Evolutionary conservation across 164 flowering plant species (phyloP), one percentile per base, ranked within the genome.

Genomic region (Vitis riparia): DNA sequence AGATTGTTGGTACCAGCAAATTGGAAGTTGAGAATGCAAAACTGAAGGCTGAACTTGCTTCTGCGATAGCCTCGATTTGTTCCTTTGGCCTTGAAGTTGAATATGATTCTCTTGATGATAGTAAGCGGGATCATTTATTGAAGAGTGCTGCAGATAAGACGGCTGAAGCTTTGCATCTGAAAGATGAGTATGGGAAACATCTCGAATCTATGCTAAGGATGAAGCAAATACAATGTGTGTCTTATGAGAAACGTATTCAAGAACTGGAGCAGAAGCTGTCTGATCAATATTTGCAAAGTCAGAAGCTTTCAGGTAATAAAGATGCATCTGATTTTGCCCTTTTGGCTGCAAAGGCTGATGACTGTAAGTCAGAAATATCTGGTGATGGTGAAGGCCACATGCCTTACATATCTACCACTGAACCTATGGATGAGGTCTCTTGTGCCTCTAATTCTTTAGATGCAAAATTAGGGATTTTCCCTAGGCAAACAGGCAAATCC

Each of bases 1-100:
- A 93, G 69, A 89, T 96, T 81, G 93, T 96, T 68, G 99, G 99
- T 74, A 96, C 99, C 62, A 89, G 96, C 86, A 93, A 88, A 74
- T 63, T 92, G 77, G 99, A 96, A 80, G 99, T 96, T 67, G 98
- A 96, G 85, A 96, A 93, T 83, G 98, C 94, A 64, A 90, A 84
- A 73, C 77, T 96, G 69, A 93, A 87, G 81, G 97, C 99, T 76
- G 99, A 96, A 47, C 96, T 96, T 77, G 99, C 99, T 74, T 86
- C 98, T 32, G 88, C 87, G 74, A 84, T 89, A 74, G 97, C 97
- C 13, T 49, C 76, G 11, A 79, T 92, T 27, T 92, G 97, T 82
- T 89, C 90, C 9, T 75, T 85, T 11, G 50, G 77, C 65, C 81
- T 85, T 51, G 90, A 88, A 53, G 69, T 83, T 23, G 92, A 91